These are phyloP conservation scores for Dujonia santamariae DNA, from an alignment of 1,139 yeast species.

Conservation along the genomic window DNA sequence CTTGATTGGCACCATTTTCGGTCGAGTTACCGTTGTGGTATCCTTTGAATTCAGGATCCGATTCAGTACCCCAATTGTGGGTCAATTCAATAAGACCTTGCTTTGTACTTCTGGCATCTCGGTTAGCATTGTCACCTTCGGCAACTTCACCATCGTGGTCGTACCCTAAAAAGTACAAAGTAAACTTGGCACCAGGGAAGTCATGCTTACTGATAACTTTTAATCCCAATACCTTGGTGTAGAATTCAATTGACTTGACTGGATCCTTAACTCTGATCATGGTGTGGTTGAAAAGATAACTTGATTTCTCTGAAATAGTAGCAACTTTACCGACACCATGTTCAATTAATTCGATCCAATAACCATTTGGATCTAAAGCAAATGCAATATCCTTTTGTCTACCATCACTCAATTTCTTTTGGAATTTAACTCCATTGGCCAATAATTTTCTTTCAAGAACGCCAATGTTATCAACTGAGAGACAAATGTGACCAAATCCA, in stretches of 20 bases:
- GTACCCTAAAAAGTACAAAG: constrained; percentile 82
- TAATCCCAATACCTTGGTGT: constrained; percentile 78
- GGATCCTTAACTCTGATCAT: constrained; percentile 95
- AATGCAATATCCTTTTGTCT: constrained; percentile 92
- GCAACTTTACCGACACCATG: constrained; percentile 46
- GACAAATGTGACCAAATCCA: constrained; percentile 93
- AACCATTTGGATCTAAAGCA: constrained; percentile 92
- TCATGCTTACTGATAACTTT: constrained; percentile 56
- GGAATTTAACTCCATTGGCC: constrained; percentile 64
- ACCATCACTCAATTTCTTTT: constrained; percentile 84
- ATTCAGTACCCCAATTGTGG: constrained; percentile 93
- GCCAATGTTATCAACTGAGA: constrained; percentile 78
- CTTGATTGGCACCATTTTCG: constrained; percentile 59
- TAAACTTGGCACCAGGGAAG: constrained; percentile 70
- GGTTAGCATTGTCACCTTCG: constrained; percentile 24
- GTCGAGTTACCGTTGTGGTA: constrained; percentile 81
- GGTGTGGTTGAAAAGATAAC: constrained; percentile 77
- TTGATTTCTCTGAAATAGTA: constrained; percentile 33
- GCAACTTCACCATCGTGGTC: constrained; percentile 39
- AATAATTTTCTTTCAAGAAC: constrained; percentile 57
- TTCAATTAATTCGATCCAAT: constrained; percentile 90
- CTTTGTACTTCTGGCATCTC: constrained; percentile 32
- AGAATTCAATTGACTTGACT: constrained; percentile 67
- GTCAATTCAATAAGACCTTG: constrained; percentile 85
- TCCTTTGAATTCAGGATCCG: constrained; percentile 60